Evolutionary conservation across 1,284 basidiomycete species (phyloP).

Genomic region (Ceratobasidium sp.): DNA sequence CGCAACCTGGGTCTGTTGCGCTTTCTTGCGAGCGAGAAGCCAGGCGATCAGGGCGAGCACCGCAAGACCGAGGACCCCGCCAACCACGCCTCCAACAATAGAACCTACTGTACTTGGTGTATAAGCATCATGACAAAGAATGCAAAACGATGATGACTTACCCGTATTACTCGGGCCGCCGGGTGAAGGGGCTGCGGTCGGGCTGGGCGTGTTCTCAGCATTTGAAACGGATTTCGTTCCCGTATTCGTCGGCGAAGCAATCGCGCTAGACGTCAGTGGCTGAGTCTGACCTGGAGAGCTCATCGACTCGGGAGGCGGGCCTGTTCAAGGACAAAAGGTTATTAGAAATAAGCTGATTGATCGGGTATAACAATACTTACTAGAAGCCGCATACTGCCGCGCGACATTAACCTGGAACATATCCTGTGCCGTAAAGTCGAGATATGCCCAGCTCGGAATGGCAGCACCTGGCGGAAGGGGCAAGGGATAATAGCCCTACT

Average conservation of each 20-base stretch:
- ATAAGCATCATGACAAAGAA: neutral
- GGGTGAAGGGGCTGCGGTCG: neutral
- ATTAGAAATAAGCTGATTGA: neutral
- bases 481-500: slow-evolving; percentile 7
- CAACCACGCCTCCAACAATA: slow-evolving; percentile 52
- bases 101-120: slow-evolving; percentile 44
- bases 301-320: slow-evolving; percentile 26
- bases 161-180: slow-evolving; percentile 11
- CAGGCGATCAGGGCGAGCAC: slow-evolving; percentile 49
- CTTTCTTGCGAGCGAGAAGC: slow-evolving; percentile 44
- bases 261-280: neutral
- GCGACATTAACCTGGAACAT: slow-evolving; percentile 16
- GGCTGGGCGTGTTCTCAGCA: neutral
- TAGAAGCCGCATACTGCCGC: slow-evolving; percentile 8
- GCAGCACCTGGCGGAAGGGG: slow-evolving; percentile 24
- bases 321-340: neutral
- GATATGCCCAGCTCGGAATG: slow-evolving; percentile 39
- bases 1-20: neutral
- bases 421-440: slow-evolving; percentile 28
- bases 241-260: neutral
- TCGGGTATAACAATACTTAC: neutral
- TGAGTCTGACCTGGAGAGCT: slow-evolving; percentile 11
- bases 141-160: slow-evolving; percentile 2
- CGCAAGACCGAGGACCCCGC: slow-evolving; percentile 49
- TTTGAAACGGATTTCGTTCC: neutral